phyloP scores from a whole-genome alignment of 805 yeast genomes.

The Myxozyma nipponensis region DNA sequence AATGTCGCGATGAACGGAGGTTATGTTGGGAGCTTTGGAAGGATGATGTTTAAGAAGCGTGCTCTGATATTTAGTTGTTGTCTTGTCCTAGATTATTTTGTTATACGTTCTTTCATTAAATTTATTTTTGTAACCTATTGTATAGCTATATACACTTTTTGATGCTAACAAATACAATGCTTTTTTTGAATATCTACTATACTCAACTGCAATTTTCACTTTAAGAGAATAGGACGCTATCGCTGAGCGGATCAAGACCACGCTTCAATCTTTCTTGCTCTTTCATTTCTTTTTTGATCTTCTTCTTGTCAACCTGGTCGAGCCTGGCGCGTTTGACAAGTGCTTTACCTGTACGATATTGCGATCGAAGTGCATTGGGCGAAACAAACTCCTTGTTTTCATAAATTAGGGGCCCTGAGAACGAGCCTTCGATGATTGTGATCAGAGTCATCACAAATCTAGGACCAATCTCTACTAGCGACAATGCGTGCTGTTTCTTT shows the following conservation, averaged over 20 bases:
- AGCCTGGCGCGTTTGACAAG: slow-evolving; percentile 71
- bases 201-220: too few species aligned
- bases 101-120: not conserved
- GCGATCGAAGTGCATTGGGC: slow-evolving; percentile 93
- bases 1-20: not conserved
- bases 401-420: slow-evolving; percentile 95
- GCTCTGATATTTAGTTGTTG: not conserved
- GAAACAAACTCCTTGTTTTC: slow-evolving; percentile 96
- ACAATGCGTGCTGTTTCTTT: slow-evolving; percentile 52
- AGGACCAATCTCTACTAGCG: slow-evolving; percentile 93
- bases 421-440: slow-evolving; percentile 90
- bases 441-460: slow-evolving; percentile 90
- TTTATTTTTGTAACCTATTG: not conserved
- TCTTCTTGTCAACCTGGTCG: slow-evolving; percentile 38
- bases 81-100: not conserved
- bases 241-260: slow-evolving; percentile 22
- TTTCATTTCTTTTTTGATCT: slow-evolving; percentile 14
- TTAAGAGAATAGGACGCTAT: slow-evolving; percentile 17
- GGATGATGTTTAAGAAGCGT: not conserved
- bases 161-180: not conserved
- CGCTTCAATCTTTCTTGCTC: slow-evolving; percentile 12
- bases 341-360: slow-evolving; percentile 74
- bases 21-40: not conserved
- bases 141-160: not conserved
- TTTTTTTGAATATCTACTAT: too few species aligned